A percentile compares a stretch with the other conserved stretches of the same genome.
Evolutionary conservation across 352 stramenopile genomes (phyloP).

Genomic region (Phytopythium aichiense): DNA sequence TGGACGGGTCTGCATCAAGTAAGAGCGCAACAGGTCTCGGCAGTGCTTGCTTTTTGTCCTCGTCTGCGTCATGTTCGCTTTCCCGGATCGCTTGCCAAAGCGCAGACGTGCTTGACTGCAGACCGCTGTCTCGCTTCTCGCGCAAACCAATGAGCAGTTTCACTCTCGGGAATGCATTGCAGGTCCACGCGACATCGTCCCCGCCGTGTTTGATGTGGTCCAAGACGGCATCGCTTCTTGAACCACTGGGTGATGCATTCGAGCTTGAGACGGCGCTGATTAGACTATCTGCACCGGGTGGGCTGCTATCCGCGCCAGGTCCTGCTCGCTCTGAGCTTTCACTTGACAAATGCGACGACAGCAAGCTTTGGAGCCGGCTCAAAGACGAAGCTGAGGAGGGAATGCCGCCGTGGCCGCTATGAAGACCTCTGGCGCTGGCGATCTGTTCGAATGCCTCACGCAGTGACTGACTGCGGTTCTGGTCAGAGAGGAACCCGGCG

Average conservation of each 20-base stretch:
- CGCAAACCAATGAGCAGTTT: slow-evolving; percentile 4
- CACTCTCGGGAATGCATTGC: slow-evolving; percentile 3
- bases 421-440: neutral
- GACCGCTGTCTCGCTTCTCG: neutral
- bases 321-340: neutral
- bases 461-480: neutral
- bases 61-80: neutral
- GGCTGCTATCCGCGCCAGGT: neutral
- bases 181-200: neutral
- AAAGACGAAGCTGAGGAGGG: neutral
- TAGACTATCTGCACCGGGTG: neutral
- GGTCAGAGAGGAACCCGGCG: neutral
- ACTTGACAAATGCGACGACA: neutral
- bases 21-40: neutral
- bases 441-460: slow-evolving; percentile 6
- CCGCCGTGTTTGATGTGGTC: neutral
- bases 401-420: neutral
- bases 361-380: neutral
- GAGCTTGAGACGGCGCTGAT: neutral
- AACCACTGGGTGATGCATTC: neutral
- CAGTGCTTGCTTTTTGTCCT: neutral
- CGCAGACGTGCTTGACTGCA: neutral
- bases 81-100: neutral
- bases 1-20: slow-evolving; percentile 2
- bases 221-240: neutral